Percentiles rank a stretch among this genome's conserved stretches.
These are phyloP conservation scores for Quercus tomentella DNA, from an alignment of 331 rosid species.

Conservation along the genomic window DNA sequence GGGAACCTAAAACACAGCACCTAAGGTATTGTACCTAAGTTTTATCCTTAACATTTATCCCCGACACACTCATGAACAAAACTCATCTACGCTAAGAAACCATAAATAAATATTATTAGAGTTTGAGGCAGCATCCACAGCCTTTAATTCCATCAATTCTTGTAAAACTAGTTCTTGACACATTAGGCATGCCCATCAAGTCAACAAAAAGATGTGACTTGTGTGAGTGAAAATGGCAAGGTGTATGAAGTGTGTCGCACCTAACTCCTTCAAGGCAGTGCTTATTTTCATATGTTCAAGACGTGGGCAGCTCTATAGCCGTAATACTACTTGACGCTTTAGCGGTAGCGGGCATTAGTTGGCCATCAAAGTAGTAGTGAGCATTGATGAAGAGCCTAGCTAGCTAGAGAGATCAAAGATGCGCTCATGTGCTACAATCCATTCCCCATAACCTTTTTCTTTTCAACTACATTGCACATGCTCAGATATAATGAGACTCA, in stretches of 20 bases:
- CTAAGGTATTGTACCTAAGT: too few relatives aligned
- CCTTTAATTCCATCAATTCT: not conserved
- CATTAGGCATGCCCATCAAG: not conserved
- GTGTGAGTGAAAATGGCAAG: too few relatives aligned
- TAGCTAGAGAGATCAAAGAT: not conserved
- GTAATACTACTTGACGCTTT: not conserved
- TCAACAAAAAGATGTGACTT: not conserved
- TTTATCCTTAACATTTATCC: too few relatives aligned
- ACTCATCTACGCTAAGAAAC: not conserved
- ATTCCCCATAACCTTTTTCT: not conserved
- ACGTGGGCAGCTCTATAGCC: not conserved
- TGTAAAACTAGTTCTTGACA: not conserved
- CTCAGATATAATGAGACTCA: not conserved
- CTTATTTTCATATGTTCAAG: not conserved
- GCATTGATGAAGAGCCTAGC: constrained; percentile 25
- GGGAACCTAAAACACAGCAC: too few relatives aligned
- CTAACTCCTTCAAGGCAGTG: not conserved
- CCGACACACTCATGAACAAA: too few relatives aligned
- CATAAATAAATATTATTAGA: not conserved
- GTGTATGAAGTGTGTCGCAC: not conserved
- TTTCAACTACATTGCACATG: constrained; percentile 37
- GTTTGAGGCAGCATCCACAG: not conserved
- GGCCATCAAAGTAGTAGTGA: constrained; percentile 47
- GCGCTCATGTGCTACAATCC: not conserved
- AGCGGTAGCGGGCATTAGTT: constrained; percentile 30